Evolutionary conservation across 1,139 yeast species (phyloP), one percentile per base, ranked within the genome.

Genomic region (Zygoascus hellenicus): DNA sequence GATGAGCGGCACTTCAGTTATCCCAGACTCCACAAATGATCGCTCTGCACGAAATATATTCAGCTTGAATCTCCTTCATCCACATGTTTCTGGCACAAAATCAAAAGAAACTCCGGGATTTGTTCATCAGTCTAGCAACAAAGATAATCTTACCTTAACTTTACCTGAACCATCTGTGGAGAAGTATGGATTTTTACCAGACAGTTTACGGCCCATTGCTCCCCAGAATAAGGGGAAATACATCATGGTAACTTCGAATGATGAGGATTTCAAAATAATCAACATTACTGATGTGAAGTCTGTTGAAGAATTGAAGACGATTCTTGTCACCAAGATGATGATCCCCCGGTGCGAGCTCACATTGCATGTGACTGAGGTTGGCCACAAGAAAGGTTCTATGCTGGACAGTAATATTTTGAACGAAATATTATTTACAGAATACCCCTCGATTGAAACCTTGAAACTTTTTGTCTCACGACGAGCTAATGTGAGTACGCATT

Each of bases 281-380:
- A 70, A 72, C 43, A 61, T 65, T 36, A 73, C 59, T 0, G 61
- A 60, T n/a, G 58, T 68, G 32, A 28, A 45, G 9, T 56, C 61
- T 17, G 52, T 66, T 2, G 62, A 59, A 0, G 68, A 66, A 2
- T 63, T 79, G 33, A 74, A 71, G 50, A 66, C 61, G 1, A 54
- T 61, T 5, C 52, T 82, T 11, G 64, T 72, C 1, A 61, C 66
- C 1, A 67, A 67, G 2, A 60, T 81, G 17, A 74, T 68, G 6
- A 58, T 80, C 15, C 68, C 71, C 10, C 63, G 58, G 38, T 28
- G 66, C 5, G 77, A 76, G 0, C 65, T 78, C 30, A 65, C 80
- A 0, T 70, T 82, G 42, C 89, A 83, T 57, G 65, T 88, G 53
- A 85, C 95, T 0, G 95, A 88, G 42, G 80, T 81, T 60, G 78